Base-by-base conservation (phyloP, 1,284 basidiomycete species). In the Kalmanozyma brasiliensis region DNA sequence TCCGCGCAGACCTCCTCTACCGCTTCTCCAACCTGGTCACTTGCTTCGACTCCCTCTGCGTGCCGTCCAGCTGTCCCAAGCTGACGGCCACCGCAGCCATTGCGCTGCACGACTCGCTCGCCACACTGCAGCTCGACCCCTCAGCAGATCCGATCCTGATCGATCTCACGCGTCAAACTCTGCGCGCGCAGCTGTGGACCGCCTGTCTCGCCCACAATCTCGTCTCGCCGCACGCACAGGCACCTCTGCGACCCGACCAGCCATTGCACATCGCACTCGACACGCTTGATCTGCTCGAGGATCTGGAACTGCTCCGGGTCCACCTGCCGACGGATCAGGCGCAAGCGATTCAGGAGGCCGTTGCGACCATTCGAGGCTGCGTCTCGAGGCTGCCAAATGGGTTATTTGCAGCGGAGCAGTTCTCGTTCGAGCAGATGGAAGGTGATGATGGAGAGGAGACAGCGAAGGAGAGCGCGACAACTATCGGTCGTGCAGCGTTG, bases 281-380 rank as follows among this genome's bases (percentile, higher is more conserved):
- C 26, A 61, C 61, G 32, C 49, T 70, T 9, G 67, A 70, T 34
- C 36, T 70, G 45, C 58, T 70, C 19, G 67, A 70, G 16, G 67
- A 70, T n/a, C 49, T 65, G 8, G 45, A 69, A 26, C 41, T 41
- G 30, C 36, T 66, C 33, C 48, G 60, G 19, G 37, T 57, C 2
- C 38, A 49, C 4, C 40, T 52, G 38, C 33, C 41, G 8, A 3
- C 42, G 6, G 35, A 20, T 9, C 37, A 37, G 14, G 46, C 32
- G 10, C 38, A 48, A 2, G 55, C 55, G n/a, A 49, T 56, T 16
- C 23, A 14, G 6, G 49, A 49, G 10, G 57, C 61, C 14, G 24
- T 70, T 4, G 26, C 29, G 17, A 46, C 40, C 22, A 57, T 70
- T 5, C 36, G 49, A 4, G 35, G 57, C 8, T 60, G 61, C 33